Evolutionary conservation across 495 filamentous ascomycete genomes (phyloP).

Genomic region (Annulohypoxylon nitens): DNA sequence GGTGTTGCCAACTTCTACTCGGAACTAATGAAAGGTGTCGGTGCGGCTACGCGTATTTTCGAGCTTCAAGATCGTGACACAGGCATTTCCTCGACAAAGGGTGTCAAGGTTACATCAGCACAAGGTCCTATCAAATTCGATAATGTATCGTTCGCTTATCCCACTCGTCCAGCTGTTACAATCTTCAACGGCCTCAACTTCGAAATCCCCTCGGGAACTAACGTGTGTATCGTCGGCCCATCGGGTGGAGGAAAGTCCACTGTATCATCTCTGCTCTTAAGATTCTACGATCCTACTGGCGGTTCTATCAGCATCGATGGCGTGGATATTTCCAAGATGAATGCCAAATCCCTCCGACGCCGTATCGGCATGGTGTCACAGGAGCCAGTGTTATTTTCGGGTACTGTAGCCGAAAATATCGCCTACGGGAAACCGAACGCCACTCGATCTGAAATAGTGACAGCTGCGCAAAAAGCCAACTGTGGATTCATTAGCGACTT

Average conservation of each 20-base stretch:
- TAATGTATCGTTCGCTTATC: conserved; percentile 88
- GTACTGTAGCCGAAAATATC: conserved; percentile 96
- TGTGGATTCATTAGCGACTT: conserved; percentile 97
- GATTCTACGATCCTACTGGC: conserved; percentile 87
- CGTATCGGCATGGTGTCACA: conserved; percentile 96
- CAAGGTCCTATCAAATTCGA: conserved; percentile 89
- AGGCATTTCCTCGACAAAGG: conserved; percentile 85
- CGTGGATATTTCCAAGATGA: conserved; percentile 85
- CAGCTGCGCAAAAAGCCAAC: conserved; percentile 93
- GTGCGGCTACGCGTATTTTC: conserved; percentile 93
- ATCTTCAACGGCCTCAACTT: conserved; percentile 94
- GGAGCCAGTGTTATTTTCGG: conserved; percentile 96
- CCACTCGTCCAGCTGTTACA: conserved; percentile 86
- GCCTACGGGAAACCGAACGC: conserved; percentile 89
- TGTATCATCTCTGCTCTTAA: conserved; percentile 85
- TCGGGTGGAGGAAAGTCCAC: conserved; percentile 96
- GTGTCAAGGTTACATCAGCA: conserved; percentile 80
- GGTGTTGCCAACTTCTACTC: conserved; percentile 96
- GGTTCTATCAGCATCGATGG: conserved; percentile 89
- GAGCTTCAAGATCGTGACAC: conserved; percentile 95
- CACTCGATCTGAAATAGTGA: conserved; percentile 81
- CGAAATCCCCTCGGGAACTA: conserved; percentile 89
- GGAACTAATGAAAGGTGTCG: conserved; percentile 98
- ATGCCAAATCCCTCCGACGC: conserved; percentile 92
- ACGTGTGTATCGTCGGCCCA: conserved; percentile 96